Base-by-base conservation (phyloP, 176 grass and related monocot genomes). In the Zizania latifolia region DNA sequence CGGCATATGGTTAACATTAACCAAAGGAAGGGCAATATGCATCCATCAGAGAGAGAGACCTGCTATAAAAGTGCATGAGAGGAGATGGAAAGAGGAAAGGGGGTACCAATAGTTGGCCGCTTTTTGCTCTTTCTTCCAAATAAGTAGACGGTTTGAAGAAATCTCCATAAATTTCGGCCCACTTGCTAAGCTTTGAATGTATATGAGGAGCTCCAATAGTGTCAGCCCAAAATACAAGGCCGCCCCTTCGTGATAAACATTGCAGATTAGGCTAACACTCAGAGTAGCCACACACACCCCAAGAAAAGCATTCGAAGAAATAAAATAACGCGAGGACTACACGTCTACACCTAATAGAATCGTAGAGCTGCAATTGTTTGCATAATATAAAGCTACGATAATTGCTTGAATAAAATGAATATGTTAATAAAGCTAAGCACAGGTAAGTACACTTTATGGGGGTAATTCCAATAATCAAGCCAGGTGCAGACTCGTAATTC, bases 181-280 rank as follows among this genome's bases (percentile, higher is more conserved):
- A 94, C 71, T 98, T 92, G 54, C 70, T 77, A 75, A 98, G 86
- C 58, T 82, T 92, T 10, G 83, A 91, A 80, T 90, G 31, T 78
- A 98, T 94, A 53, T 94, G 90, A 72, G 71, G 75, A 58, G 91
- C 86, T 59, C 94, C 91, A 44, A 98, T 41, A 62, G 91, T 86
- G 30, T 98, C 94, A 77, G 86, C 91, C 91, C 94, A 98, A 67
- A 94, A 94, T 33, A 98, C 8, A 58, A 94, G 84, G n/a, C 94
- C 94, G 56, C 94, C 94, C 86, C 94, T 98, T 80, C 81, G 89
- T 76, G 19, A 31, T 67, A 28, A 67, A 33, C 10, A 36, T 23
- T 4, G 13, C 8, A 71, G 29, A 58, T 74, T 84, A 65, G 68
- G 68, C 24, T 33, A n/a, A 70, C 27, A 33, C 39, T 33, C 24